Evolutionary conservation across 352 stramenopile genomes (phyloP), one percentile per base, ranked within the genome.

Genomic region (Thalassiosira exigua): DNA sequence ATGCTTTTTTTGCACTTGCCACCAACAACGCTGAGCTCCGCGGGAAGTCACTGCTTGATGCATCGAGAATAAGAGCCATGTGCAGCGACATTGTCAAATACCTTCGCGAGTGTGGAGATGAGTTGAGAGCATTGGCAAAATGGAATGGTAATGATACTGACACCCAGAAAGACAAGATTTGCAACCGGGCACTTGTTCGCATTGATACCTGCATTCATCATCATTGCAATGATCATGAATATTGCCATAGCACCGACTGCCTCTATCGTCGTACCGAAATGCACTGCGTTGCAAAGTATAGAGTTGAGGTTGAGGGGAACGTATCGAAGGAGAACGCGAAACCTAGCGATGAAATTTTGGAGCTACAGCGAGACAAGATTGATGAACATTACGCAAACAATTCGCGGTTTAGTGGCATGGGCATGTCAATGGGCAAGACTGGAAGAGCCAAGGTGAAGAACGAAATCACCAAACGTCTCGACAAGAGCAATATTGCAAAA

Each of bases 381-480:
- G 17, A 27, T 3, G 30, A 70, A 48, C 22, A 60, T 42, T 56
- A 70, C 17, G 29, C 61, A 1, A 27, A 41, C 0, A 36, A 48
- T 3, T 26, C 39, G 2, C 42, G 61, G 3, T 70, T 70, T 9
- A 24, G 14, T n/a, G 61, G 61, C 0, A 58, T 33, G 61, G 21
- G 21, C 24, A 70, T 70, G 61, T 48, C 21, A 9, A 70, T 70
- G 61, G 44, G 61, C 42, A 27, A 19, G 44, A 24, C 12, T 3
- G 42, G 61, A 0, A 19, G 30, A 50, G 12, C 3, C 21, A 60
- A 46, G 32, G 26, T 70, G 17, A 12, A 17, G 3, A 39, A 59
- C n/a, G 61, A 58, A n/a, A 70, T 70, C n/a, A 44, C n/a, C 3
- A 70, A 26, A 12, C 30, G 56, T 11, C 65, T 74, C 4, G 33